Conservation (phyloP, 176 grass and related monocot species). For the Triticum timopheevii region DNA sequence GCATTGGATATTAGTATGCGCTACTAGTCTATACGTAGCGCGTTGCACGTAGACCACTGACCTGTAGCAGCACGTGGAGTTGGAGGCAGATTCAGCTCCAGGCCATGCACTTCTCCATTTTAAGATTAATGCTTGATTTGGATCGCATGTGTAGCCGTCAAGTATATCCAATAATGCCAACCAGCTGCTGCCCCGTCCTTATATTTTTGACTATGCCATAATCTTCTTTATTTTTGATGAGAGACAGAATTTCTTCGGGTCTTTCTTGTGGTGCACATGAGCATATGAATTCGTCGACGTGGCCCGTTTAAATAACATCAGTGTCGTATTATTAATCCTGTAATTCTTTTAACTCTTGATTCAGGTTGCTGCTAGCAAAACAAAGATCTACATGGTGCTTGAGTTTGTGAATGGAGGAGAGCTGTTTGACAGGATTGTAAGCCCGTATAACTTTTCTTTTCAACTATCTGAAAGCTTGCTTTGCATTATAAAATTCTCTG, state of each 20-base stretch:
- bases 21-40: not conserved
- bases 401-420: conserved; percentile 84
- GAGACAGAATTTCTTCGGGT: no score
- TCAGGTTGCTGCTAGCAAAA: conserved; percentile 88
- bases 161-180: not conserved
- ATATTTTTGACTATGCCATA: no score
- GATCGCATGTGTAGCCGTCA: not conserved
- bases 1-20: not conserved
- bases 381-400: conserved; percentile 92
- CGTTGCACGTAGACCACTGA: not conserved
- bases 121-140: not conserved
- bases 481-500: not conserved
- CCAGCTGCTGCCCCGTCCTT: not conserved
- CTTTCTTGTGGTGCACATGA: not conserved
- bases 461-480: not conserved
- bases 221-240: no score
- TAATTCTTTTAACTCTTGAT: not conserved
- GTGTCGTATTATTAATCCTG: not conserved
- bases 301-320: not conserved
- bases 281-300: not conserved
- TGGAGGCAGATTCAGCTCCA: not conserved
- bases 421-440: conserved; percentile 84
- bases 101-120: not conserved
- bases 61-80: not conserved
- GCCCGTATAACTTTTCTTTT: not conserved